phyloP scores from a whole-genome alignment of 768 basidiomycete genomes.

The Exidia glandulosa region DNA sequence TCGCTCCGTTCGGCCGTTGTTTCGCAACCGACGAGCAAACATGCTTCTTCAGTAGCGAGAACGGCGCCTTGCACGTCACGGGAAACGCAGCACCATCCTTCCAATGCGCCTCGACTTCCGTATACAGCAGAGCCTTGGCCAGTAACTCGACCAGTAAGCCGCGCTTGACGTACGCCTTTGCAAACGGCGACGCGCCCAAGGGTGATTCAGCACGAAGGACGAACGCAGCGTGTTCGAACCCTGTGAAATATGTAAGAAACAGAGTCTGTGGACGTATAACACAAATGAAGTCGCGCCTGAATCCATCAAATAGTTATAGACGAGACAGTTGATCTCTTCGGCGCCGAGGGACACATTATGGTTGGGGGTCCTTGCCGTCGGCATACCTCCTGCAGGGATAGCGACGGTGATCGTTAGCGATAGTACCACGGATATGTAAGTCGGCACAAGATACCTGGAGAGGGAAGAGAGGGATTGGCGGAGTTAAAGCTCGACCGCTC shows the following conservation, averaged over 20 bases:
- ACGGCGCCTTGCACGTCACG: slow-evolving; percentile 54
- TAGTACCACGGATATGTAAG: too few relatives aligned
- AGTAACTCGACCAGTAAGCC: slow-evolving; percentile 76
- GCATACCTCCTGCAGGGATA: background rate
- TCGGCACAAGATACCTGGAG: too few relatives aligned
- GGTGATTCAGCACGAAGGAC: slow-evolving; percentile 64
- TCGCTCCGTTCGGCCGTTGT: background rate
- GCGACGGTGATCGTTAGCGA: too few relatives aligned
- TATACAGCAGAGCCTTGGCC: slow-evolving; percentile 67
- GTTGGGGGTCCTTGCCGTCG: background rate
- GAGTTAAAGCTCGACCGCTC: too few relatives aligned
- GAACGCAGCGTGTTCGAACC: slow-evolving; percentile 75
- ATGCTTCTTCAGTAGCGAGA: slow-evolving; percentile 68
- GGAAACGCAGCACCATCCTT: slow-evolving; percentile 42
- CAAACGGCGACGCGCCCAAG: slow-evolving; percentile 50
- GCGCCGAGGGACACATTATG: background rate
- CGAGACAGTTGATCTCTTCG: slow-evolving; percentile 61
- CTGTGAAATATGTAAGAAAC: slow-evolving; percentile 23
- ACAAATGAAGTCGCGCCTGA: slow-evolving; percentile 44
- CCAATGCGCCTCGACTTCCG: slow-evolving; percentile 83
- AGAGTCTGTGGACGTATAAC: background rate
- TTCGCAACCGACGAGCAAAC: slow-evolving; percentile 36
- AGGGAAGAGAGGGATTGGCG: too few relatives aligned
- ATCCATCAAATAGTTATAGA: slow-evolving; percentile 75
- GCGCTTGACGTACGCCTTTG: slow-evolving; percentile 62